A percentile compares a stretch with the other conserved stretches of the same genome.
These are phyloP conservation scores for Lycium barbarum DNA, from an alignment of 257 asterid species.

Conservation along the genomic window DNA sequence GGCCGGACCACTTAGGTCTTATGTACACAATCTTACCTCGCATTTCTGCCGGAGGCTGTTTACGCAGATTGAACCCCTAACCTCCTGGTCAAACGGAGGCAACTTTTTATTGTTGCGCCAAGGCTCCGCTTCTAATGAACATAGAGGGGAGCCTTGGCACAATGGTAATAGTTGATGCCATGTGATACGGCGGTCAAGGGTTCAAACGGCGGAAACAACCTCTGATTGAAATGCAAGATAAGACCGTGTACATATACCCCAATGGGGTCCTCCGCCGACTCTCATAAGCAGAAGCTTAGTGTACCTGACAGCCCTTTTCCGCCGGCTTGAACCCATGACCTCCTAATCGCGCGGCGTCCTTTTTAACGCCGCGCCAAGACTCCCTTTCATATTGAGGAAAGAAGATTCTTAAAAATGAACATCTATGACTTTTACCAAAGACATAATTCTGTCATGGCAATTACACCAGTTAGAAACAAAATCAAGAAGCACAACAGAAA, in stretches of 20 bases:
- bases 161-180: background rate
- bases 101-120: background rate
- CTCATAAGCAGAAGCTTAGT: background rate
- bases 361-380: too few relatives aligned
- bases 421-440: background rate
- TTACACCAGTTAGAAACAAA: background rate
- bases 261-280: too few relatives aligned
- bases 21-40: background rate
- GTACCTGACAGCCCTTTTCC: background rate
- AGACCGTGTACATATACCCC: too few relatives aligned
- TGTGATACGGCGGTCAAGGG: background rate
- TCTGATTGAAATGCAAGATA: background rate
- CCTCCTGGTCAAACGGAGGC: background rate
- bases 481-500: background rate
- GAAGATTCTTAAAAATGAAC: background rate
- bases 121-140: background rate
- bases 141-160: background rate
- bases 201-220: background rate
- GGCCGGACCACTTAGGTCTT: background rate
- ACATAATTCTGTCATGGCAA: background rate
- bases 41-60: background rate
- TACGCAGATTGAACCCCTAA: background rate
- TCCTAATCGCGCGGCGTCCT: too few relatives aligned
- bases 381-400: background rate
- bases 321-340: too few relatives aligned